These are phyloP conservation scores for Suaeda aralocaspica DNA, from an alignment of 148 eudicot species.

Conservation along the genomic window DNA sequence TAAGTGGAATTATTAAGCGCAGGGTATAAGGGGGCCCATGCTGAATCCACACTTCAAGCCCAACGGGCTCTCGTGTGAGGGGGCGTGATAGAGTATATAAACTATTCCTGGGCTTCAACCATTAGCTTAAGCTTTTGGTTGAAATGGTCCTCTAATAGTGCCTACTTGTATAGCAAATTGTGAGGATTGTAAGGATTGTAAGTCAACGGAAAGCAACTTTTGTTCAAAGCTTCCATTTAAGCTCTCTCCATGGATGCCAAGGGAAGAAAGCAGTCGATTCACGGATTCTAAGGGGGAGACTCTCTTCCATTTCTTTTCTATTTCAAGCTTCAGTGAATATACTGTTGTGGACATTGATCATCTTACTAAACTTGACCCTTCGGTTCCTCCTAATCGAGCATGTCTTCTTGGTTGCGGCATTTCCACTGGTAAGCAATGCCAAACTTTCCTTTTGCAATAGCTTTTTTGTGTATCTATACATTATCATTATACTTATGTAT, in stretches of 20 bases:
- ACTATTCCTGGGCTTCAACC: no score
- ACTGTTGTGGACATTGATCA: constrained; percentile 72
- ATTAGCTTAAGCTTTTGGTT: no score
- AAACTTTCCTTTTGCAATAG: not conserved
- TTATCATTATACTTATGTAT: no score
- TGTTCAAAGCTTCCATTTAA: constrained; percentile 60
- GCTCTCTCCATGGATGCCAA: constrained; percentile 57
- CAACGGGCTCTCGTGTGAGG: no score
- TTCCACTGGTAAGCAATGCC: constrained; percentile 57
- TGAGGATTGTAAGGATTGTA: constrained; percentile 71
- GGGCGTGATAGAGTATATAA: no score
- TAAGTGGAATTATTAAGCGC: no score
- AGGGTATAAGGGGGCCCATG: no score
- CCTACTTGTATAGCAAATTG: constrained; percentile 78
- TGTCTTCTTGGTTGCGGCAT: constrained; percentile 92
- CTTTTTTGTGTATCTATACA: no score
- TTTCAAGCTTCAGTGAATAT: constrained; percentile 84
- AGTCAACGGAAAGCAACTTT: constrained; percentile 64
- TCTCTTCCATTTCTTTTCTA: constrained; percentile 51
- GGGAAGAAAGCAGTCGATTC: constrained; percentile 77
- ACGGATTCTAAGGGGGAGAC: constrained; percentile 43
- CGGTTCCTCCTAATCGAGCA: constrained; percentile 68
- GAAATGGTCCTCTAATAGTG: constrained; percentile 72
- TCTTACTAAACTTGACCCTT: constrained; percentile 55
- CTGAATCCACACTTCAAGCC: no score